phyloP scores from a whole-genome alignment of 139 green algal species.

The Coccomyxa sp. region DNA sequence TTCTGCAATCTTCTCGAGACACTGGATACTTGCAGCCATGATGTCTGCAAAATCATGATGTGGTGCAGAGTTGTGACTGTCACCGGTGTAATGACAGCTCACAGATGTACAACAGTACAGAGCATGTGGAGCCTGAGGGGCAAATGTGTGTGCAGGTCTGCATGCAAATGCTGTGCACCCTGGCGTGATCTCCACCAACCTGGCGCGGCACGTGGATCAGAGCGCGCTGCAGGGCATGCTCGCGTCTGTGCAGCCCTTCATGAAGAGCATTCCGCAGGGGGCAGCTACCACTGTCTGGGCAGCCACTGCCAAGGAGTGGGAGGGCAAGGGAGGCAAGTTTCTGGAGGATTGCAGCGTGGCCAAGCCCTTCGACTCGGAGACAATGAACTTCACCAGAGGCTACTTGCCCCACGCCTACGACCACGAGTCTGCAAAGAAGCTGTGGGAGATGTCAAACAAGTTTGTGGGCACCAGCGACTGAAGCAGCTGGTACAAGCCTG shows the following conservation, averaged over 20 bases:
- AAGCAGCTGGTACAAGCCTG: background rate
- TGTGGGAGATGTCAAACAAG: constrained; percentile 17
- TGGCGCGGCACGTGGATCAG: constrained; percentile 12
- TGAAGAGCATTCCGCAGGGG: constrained; percentile 22
- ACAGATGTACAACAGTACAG: too few relatives aligned
- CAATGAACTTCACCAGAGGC: background rate
- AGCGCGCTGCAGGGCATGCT: background rate
- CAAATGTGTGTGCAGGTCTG: background rate
- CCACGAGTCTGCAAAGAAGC: constrained; percentile 10
- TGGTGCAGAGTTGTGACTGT: too few relatives aligned
- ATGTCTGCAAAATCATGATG: too few relatives aligned
- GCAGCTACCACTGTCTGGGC: constrained; percentile 23
- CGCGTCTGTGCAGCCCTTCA: background rate
- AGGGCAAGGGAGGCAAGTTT: constrained; percentile 15
- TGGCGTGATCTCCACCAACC: constrained; percentile 18
- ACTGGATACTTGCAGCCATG: too few relatives aligned
- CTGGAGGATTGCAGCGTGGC: constrained; percentile 18
- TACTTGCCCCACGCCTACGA: constrained; percentile 6
- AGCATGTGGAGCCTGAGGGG: too few relatives aligned
- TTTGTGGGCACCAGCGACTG: constrained; percentile 7
- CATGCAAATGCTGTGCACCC: constrained; percentile 20
- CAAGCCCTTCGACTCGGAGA: constrained; percentile 9
- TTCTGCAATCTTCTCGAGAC: too few relatives aligned
- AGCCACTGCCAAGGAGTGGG: constrained; percentile 17
- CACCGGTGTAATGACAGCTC: too few relatives aligned